Base-by-base conservation (phyloP, 805 yeast genomes). In the Wickerhamomyces hampshirensis region DNA sequence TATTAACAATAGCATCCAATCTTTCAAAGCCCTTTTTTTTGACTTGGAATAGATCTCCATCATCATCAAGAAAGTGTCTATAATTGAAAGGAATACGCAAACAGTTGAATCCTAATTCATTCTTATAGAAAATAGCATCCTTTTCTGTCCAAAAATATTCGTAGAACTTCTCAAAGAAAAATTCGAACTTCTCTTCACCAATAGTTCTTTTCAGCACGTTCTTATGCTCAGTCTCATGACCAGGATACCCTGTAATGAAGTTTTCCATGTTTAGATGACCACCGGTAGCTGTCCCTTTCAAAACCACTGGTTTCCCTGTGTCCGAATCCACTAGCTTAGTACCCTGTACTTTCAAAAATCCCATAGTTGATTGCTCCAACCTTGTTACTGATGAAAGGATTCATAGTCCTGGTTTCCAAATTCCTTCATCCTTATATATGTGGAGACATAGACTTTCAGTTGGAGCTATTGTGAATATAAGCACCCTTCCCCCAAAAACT, bases 191-290 rank as follows among this genome's bases (percentile, higher is more conserved):
- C 40, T 70, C 73, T 36, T 63, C 46, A 29, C 77, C 77, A 42
- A 72, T 62, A 30, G 51, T 63, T 31, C 48, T 39, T 42, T 52
- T 46, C 37, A 71, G 39, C 1, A 68, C 69, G 31, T 56, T 43
- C 48, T 70, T 70, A 46, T 69, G 74, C 45, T 71, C 75, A 15
- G 72, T 62, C 46, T 71, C 77, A 44, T 67, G 73, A 4, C 77
- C 77, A 8, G 76, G 74, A 42, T 65, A 72, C 5, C 77, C 77
- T 17, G 75, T 71, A 45, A 72, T 71, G 64, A 72, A 71, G 53
- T 72, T 72, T 52, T 71, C 77, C 76, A 71, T 71, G 51, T 71
- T 72, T 40, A 72, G 61, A 41, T 66, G 73, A 31, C 75, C 75
- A 31, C 76, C 76, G 18, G 58, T 60, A 34, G 73, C 75, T 23